These are phyloP conservation scores for Calophaca sinica DNA, from an alignment of 306 rosid species.

Conservation along the genomic window DNA sequence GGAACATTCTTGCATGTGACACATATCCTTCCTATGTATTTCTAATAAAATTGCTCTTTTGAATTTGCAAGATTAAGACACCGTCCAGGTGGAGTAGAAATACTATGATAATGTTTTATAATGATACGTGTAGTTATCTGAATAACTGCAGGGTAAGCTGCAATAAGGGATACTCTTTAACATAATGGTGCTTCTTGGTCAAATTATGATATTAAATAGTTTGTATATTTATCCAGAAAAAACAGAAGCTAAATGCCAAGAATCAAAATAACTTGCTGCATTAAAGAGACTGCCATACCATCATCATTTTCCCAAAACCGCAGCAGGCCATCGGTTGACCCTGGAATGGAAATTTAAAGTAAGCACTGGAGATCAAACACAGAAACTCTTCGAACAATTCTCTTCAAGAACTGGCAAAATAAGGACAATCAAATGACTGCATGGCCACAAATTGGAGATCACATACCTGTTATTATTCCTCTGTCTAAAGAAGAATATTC, in stretches of 20 bases:
- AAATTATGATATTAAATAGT: slow-evolving; percentile 32
- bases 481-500: slow-evolving; percentile 91
- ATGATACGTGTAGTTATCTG: slow-evolving; percentile 22
- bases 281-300: slow-evolving; percentile 60
- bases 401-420: slow-evolving; percentile 25
- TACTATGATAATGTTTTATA: slow-evolving; percentile 17
- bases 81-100: slow-evolving; percentile 19
- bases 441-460: slow-evolving; percentile 27
- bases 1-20: slow-evolving; percentile 34
- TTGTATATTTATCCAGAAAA: slow-evolving; percentile 4
- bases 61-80: slow-evolving; percentile 38
- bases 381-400: slow-evolving; percentile 35
- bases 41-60: not conserved
- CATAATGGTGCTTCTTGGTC: slow-evolving; percentile 22
- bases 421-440: slow-evolving; percentile 29
- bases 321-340: slow-evolving; percentile 93
- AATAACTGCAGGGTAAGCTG: slow-evolving; percentile 35
- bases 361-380: slow-evolving; percentile 39
- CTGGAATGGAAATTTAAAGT: slow-evolving; percentile 62
- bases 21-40: slow-evolving; percentile 15
- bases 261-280: slow-evolving; percentile 35
- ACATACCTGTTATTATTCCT: slow-evolving; percentile 88
- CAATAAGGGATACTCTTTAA: slow-evolving; percentile 7
- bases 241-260: slow-evolving; percentile 35
- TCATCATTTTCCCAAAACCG: slow-evolving; percentile 98